phyloP scores from a whole-genome alignment of 257 asterid genomes.

The Nicotiana paniculata region DNA sequence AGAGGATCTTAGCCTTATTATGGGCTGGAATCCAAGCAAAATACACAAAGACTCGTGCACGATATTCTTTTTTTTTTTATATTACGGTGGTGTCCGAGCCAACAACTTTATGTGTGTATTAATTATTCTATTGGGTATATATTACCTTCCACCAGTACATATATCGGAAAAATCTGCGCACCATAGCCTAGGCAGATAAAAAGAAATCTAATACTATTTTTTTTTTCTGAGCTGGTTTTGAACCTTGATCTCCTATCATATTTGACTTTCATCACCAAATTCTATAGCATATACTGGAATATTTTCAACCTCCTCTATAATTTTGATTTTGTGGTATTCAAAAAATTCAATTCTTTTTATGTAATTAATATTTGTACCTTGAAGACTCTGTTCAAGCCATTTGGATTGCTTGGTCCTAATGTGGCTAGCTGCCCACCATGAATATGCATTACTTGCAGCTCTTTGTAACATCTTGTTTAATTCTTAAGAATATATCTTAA shows the following conservation, averaged over 20 bases:
- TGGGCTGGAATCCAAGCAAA: neutral
- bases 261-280: neutral
- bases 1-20: neutral
- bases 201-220: too few species aligned
- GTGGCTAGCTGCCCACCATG: conserved; percentile 50
- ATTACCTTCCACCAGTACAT: neutral
- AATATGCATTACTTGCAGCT: conserved; percentile 43
- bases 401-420: conserved; percentile 42
- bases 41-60: neutral
- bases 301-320: neutral
- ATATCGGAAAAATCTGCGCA: too few species aligned
- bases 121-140: neutral
- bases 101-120: neutral
- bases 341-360: neutral
- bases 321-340: neutral
- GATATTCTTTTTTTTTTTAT: neutral
- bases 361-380: conserved; percentile 15
- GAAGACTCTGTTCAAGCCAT: conserved; percentile 43
- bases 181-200: too few species aligned
- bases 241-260: neutral
- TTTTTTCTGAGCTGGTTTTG: neutral
- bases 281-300: neutral
- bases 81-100: neutral
- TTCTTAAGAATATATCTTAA: neutral
- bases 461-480: conserved; percentile 24